Conservation (phyloP, 129 eudicot genomes). For the Escallonia rubra region DNA sequence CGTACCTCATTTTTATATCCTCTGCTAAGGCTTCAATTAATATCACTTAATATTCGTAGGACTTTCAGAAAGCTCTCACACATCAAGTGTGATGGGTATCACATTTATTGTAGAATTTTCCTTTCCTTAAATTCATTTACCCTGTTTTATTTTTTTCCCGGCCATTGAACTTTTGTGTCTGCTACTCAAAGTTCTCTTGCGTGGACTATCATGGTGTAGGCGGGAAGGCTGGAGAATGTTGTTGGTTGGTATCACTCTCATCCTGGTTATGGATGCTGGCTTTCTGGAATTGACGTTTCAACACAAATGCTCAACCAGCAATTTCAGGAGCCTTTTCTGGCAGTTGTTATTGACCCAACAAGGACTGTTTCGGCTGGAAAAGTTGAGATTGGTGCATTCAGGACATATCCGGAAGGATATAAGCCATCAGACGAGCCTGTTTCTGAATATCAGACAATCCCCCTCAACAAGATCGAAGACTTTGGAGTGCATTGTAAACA, state of each 20-base stretch:
- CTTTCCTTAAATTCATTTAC: no score
- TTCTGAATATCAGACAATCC: conserved; percentile 95
- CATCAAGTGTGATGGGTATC: no score
- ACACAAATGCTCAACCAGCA: conserved; percentile 98
- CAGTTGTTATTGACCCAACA: conserved; percentile 97
- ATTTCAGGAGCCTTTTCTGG: conserved; percentile 93
- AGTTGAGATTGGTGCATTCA: conserved; percentile 95
- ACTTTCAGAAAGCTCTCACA: no score
- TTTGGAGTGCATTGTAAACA: conserved; percentile 99
- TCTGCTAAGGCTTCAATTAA: no score
- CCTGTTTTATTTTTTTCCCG: not conserved
- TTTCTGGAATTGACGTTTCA: conserved; percentile 95
- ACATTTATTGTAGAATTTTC: no score
- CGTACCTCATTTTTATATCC: no score
- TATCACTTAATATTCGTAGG: no score
- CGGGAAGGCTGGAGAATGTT: conserved; percentile 89
- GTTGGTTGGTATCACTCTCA: conserved; percentile 99
- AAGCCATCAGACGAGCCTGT: conserved; percentile 98
- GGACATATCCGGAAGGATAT: conserved; percentile 96
- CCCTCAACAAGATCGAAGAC: conserved; percentile 95
- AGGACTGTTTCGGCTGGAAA: conserved; percentile 97
- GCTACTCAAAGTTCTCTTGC: not conserved
- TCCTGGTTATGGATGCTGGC: conserved; percentile 99
- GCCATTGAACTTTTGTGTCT: not conserved
- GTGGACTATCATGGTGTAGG: conserved; percentile 33